Conservation (phyloP, 2,329 filamentous ascomycete species). For the Intubia oerlemansii region DNA sequence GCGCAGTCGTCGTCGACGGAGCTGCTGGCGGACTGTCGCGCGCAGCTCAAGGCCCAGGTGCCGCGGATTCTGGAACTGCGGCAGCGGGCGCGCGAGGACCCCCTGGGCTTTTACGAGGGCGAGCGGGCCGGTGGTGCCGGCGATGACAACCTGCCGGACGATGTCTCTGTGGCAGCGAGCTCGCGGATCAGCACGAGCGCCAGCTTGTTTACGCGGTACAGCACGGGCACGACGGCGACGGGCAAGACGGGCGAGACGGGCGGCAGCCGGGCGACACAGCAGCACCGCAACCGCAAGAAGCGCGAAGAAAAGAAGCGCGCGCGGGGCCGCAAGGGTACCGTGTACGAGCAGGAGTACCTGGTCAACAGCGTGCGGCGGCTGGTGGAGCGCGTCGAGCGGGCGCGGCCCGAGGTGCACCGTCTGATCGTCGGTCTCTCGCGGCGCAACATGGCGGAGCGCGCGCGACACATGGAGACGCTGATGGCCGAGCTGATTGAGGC, state of each 20-base stretch:
- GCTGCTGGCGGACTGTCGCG: constrained; percentile 79
- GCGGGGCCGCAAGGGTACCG: constrained; percentile 81
- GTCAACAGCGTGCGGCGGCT: constrained; percentile 70
- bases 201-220: constrained; percentile 86
- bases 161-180: constrained; percentile 68
- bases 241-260: constrained; percentile 6
- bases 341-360: constrained; percentile 96
- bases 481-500: constrained; percentile 53
- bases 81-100: constrained; percentile 61
- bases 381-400: constrained; percentile 58
- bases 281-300: constrained; percentile 58
- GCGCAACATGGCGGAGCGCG: constrained; percentile 72
- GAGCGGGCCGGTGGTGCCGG: constrained; percentile 25
- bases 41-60: constrained; percentile 64
- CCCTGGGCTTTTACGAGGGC: constrained; percentile 73
- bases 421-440: constrained; percentile 60
- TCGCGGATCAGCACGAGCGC: constrained; percentile 64
- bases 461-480: constrained; percentile 51
- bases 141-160: constrained; percentile 45
- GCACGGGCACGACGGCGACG: constrained; percentile 44
- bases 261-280: constrained; percentile 4
- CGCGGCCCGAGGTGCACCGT: constrained; percentile 48
- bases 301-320: constrained; percentile 91
- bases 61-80: constrained; percentile 71
- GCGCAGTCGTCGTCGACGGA: constrained; percentile 68